Conservation (phyloP, 2,329 filamentous ascomycete species). For the Aureobasidium vineae region DNA sequence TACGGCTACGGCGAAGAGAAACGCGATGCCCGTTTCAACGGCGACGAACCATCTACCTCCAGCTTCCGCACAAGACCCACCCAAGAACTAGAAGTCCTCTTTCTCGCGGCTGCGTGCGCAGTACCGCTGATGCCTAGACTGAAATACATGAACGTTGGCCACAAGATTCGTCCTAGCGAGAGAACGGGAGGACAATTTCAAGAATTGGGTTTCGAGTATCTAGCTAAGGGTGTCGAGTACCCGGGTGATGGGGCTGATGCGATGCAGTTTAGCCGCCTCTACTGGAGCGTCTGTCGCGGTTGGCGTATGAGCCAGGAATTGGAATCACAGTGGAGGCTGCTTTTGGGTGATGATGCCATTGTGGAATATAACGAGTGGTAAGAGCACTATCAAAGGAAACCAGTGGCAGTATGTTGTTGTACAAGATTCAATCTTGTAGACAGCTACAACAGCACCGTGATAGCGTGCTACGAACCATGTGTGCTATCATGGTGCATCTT, state of each 20-base stretch:
- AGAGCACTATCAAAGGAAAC: not conserved
- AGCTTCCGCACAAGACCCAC: not conserved
- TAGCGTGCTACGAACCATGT: too few species aligned
- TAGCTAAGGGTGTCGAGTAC: not conserved
- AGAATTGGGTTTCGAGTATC: not conserved
- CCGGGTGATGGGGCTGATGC: not conserved
- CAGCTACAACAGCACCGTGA: too few species aligned
- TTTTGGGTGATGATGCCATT: not conserved
- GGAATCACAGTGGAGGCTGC: not conserved
- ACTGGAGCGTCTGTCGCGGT: not conserved
- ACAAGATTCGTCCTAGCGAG: not conserved
- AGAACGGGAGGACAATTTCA: not conserved
- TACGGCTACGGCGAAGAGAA: not conserved
- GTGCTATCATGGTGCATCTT: too few species aligned
- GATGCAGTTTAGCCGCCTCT: not conserved
- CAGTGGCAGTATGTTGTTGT: too few species aligned
- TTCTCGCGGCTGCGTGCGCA: not conserved
- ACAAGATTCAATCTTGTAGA: too few species aligned
- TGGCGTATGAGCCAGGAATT: not conserved
- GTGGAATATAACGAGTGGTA: constrained; percentile 17
- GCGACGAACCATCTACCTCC: not conserved
- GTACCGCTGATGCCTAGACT: not conserved
- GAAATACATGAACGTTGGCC: not conserved
- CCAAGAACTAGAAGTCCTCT: not conserved
- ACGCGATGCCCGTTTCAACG: constrained; percentile 3